Evolutionary conservation across 108 stramenopile species (phyloP).

Genomic region (Cyclostephanos invisitatus): DNA sequence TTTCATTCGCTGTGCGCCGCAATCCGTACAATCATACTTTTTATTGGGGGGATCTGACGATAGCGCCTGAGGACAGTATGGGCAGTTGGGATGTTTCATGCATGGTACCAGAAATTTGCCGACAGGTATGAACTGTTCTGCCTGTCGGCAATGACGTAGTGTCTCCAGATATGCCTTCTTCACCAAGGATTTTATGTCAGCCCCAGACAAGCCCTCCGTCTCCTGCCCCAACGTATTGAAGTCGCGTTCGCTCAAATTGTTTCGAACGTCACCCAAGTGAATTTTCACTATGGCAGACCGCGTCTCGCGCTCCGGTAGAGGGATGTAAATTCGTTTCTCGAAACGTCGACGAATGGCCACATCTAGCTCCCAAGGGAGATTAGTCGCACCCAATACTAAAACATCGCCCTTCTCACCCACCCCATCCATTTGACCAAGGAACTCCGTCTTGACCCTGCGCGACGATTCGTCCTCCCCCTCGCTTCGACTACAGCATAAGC

Average conservation of each 20-base stretch:
- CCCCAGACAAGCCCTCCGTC: conserved; percentile 89
- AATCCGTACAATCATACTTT: conserved; percentile 81
- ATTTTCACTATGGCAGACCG: conserved; percentile 91
- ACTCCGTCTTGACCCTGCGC: conserved; percentile 97
- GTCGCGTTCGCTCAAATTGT: conserved; percentile 81
- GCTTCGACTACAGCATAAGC: conserved; percentile 87
- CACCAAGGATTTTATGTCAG: conserved; percentile 94
- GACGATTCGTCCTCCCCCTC: conserved; percentile 93
- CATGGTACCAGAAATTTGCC: conserved; percentile 70
- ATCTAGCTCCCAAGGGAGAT: conserved; percentile 99
- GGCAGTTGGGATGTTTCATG: conserved; percentile 86
- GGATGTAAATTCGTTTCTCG: conserved; percentile 99
- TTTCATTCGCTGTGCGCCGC: conserved; percentile 88
- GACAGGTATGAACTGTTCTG: conserved; percentile 88
- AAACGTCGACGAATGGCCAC: conserved; percentile 99
- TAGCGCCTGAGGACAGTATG: conserved; percentile 89
- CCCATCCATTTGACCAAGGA: conserved; percentile 99
- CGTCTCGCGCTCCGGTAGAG: conserved; percentile 91
- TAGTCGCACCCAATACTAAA: conserved; percentile 95
- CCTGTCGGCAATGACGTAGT: conserved; percentile 90
- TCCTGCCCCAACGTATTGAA: conserved; percentile 79
- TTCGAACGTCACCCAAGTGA: conserved; percentile 90
- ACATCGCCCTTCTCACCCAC: conserved; percentile 87
- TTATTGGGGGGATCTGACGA: conserved; percentile 63
- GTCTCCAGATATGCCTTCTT: conserved; percentile 99